Conservation (phyloP, 2,329 filamentous ascomycete genomes). For the Cadophora gregata region DNA sequence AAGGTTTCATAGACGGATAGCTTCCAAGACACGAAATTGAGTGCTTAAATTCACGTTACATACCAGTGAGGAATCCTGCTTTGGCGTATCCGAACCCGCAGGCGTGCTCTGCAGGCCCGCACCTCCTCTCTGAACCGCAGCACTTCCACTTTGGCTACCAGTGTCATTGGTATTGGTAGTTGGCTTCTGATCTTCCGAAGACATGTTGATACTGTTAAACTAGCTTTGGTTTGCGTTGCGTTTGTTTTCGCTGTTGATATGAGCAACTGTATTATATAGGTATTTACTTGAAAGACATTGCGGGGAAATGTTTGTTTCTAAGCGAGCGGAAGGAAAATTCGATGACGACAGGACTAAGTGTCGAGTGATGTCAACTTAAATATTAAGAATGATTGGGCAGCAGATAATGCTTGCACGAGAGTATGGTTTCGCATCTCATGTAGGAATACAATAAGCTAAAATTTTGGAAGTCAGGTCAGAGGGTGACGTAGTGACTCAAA, state of each 20-base stretch:
- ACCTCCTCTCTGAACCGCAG: constrained; percentile 15
- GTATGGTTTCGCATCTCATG: not conserved
- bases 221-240: not conserved
- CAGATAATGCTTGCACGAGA: not conserved
- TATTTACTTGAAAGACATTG: not conserved
- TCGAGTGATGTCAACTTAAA: not conserved
- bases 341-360: constrained; percentile 3
- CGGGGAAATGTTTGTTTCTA: not conserved
- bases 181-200: constrained; percentile 8
- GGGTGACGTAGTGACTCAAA: not conserved
- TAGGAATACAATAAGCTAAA: not conserved
- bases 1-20: no score
- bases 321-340: not conserved
- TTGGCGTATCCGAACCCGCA: constrained; percentile 7
- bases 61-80: constrained; percentile 3
- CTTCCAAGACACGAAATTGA: not conserved
- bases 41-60: not conserved
- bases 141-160: constrained; percentile 10
- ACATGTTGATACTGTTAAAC: not conserved
- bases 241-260: not conserved
- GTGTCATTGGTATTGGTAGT: constrained; percentile 2
- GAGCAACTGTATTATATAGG: not conserved
- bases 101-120: constrained; percentile 10
- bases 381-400: not conserved
- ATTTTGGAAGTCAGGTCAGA: not conserved